Conservation (phyloP, 345 rosid species). For the Xanthoceras sorbifolium region DNA sequence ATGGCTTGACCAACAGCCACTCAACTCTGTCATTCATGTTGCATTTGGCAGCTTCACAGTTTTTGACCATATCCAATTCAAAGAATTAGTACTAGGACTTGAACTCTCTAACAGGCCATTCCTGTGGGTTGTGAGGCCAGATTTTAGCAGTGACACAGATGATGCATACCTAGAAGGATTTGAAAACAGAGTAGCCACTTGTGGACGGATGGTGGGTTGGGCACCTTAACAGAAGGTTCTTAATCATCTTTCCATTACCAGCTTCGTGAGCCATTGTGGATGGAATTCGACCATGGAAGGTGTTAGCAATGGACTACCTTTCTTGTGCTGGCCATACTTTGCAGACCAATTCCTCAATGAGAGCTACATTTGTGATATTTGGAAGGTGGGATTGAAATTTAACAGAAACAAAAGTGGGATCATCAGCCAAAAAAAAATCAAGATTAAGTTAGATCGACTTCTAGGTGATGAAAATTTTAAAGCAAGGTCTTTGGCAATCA, state of each 20-base stretch:
- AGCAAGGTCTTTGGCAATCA: constrained; percentile 25
- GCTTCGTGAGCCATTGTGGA: constrained; percentile 55
- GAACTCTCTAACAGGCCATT: constrained; percentile 22
- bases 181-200: background rate
- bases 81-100: background rate
- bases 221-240: constrained; percentile 43
- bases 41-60: background rate
- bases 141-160: background rate
- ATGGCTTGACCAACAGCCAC: background rate
- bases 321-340: constrained; percentile 56
- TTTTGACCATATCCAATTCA: background rate
- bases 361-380: constrained; percentile 40
- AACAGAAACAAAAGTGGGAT: constrained; percentile 31
- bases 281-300: constrained; percentile 68
- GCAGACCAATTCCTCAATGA: constrained; percentile 45
- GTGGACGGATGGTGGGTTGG: constrained; percentile 33
- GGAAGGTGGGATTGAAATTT: constrained; percentile 51
- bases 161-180: background rate
- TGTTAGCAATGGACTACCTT: constrained; percentile 45
- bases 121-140: constrained; percentile 6
- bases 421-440: constrained; percentile 25
- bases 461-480: constrained; percentile 23
- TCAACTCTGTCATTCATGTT: background rate
- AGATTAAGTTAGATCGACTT: constrained; percentile 36
- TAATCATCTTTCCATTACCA: constrained; percentile 31